Evolutionary conservation across 768 basidiomycete species (phyloP).

Genomic region (Postia placenta): DNA sequence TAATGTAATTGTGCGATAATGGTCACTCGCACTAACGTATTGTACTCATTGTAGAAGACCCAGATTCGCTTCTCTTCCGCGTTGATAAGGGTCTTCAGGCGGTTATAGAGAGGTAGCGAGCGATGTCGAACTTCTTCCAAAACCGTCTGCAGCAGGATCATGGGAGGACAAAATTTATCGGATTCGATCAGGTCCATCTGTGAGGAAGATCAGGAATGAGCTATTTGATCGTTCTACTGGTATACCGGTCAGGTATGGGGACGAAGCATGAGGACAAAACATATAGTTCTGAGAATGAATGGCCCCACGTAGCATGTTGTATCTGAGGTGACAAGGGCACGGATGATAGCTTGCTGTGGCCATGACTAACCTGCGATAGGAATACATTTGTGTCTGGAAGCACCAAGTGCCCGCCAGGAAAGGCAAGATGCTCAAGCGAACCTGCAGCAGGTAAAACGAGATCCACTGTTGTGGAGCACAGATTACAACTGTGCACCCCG

Average conservation of each 20-base stretch:
- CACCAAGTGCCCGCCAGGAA: slow-evolving; percentile 69
- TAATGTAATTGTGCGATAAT: neutral
- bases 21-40: slow-evolving; percentile 48
- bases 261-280: too few relatives aligned
- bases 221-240: too few relatives aligned
- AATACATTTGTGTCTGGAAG: slow-evolving; percentile 96
- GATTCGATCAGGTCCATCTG: slow-evolving; percentile 97
- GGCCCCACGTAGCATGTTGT: neutral
- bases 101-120: slow-evolving; percentile 87
- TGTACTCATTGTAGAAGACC: slow-evolving; percentile 85
- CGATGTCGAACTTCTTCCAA: slow-evolving; percentile 95
- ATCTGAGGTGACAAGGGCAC: neutral
- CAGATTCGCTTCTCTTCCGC: slow-evolving; percentile 83
- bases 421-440: slow-evolving; percentile 47
- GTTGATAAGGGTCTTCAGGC: slow-evolving; percentile 77
- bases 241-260: too few relatives aligned
- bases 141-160: slow-evolving; percentile 92
- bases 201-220: too few relatives aligned
- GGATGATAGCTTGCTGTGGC: too few relatives aligned
- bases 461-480: slow-evolving; percentile 43
- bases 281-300: too few relatives aligned
- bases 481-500: slow-evolving; percentile 65
- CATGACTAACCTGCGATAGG: slow-evolving; percentile 64
- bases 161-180: slow-evolving; percentile 63
- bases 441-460: slow-evolving; percentile 54